A percentile compares a stretch with the other conserved stretches of the same genome.
phyloP scores from a whole-genome alignment of 805 yeast species.

The Cyberlindnera mycetangii region DNA sequence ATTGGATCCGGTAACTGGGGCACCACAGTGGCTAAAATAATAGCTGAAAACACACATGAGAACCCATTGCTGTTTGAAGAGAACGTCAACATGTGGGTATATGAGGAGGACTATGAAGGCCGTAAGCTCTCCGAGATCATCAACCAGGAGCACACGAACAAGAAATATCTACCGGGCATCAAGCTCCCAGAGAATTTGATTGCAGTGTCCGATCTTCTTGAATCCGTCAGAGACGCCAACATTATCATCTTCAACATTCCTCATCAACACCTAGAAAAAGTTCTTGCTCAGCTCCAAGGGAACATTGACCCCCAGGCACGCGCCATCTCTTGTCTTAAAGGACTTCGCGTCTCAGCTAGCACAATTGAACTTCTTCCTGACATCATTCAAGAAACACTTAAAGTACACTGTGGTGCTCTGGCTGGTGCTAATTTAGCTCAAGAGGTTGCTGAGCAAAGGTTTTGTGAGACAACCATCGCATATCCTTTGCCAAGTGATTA shows the following conservation, averaged over 20 bases:
- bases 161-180: constrained; percentile 83
- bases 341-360: constrained; percentile 76
- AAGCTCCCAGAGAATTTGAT: constrained; percentile 74
- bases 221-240: constrained; percentile 74
- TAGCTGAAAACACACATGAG: constrained; percentile 78
- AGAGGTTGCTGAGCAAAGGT: constrained; percentile 88
- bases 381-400: constrained; percentile 69
- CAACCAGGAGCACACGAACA: constrained; percentile 85
- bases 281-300: constrained; percentile 72
- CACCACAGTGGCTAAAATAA: constrained; percentile 90
- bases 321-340: constrained; percentile 93
- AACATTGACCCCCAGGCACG: constrained; percentile 63
- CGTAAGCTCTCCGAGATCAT: constrained; percentile 80
- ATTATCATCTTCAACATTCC: constrained; percentile 90
- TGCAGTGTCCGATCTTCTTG: constrained; percentile 78
- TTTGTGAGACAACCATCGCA: constrained; percentile 97
- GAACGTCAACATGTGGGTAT: constrained; percentile 92
- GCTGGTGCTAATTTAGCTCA: constrained; percentile 96
- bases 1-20: constrained; percentile 99
- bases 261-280: constrained; percentile 82
- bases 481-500: constrained; percentile 70
- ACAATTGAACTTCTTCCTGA: constrained; percentile 80
- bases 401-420: constrained; percentile 88
- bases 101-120: constrained; percentile 73
- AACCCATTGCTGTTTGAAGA: constrained; percentile 66